Evolutionary conservation across 2,329 filamentous ascomycete species (phyloP), one percentile per base, ranked within the genome.

Genomic region (Tricladium varicosporioides): DNA sequence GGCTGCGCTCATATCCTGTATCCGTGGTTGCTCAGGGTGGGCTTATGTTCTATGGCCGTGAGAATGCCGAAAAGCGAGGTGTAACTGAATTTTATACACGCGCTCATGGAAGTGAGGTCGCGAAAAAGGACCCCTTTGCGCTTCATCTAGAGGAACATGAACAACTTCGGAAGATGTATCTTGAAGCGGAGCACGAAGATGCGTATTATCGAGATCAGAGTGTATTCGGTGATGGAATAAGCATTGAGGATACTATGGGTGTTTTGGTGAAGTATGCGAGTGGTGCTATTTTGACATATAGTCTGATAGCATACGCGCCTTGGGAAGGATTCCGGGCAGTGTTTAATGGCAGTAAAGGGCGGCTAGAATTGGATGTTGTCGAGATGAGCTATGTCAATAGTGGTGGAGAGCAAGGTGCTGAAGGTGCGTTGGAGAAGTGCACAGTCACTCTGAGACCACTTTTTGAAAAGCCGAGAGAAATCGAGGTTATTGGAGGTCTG

Each of bases 211-310:
- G 83, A 0, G 83, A 86, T 63, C 83, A 85, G 69, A 84, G 78
- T 61, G 82, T 85, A 0, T 86, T 86, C 53, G 76, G 80, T 0
- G 83, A 86, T 58, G 84, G 83, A 1, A 84, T 86, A 54, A 84
- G 75, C 61, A 86, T 86, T 57, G 83, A 86, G 67, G 84, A 86
- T 63, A 86, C 82, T 0, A 84, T 86, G 82, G 82, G 76, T 42
- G 70, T 86, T 19, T 73, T 86, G 47, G 80, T 86, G 18, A 73
- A 77, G 51, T 86, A 86, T 64, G 72, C 74, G 15, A 82, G 76
- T 51, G 80, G 81, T 2, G 81, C 81, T 0, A 77, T 82, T 22
- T 70, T 86, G 67, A 84, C 83, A 0, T 86, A 86, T 64, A 82
- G 75, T 18, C 71, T 83, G 10, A 81, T 79, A 1, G 83, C 83